Conservation (phyloP, 768 basidiomycete genomes). For the Lactarius evosmus region DNA sequence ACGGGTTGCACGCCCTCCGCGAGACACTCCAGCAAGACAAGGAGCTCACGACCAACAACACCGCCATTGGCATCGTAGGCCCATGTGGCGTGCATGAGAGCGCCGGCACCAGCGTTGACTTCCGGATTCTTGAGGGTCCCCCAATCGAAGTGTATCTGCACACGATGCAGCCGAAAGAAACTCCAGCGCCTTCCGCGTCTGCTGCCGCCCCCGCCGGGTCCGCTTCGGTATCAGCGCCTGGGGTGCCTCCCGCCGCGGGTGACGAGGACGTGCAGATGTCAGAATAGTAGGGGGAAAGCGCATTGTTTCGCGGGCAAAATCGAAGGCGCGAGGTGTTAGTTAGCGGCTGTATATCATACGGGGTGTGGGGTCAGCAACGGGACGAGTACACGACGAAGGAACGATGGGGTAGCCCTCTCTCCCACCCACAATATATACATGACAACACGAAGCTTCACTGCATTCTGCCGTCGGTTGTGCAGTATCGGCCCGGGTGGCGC, state of each 20-base stretch:
- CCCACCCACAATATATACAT: too few species aligned
- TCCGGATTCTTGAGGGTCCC: conserved; percentile 88
- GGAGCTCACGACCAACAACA: conserved; percentile 89
- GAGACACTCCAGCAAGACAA: conserved; percentile 99
- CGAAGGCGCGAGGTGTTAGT: conserved; percentile 4
- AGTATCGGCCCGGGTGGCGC: too few species aligned
- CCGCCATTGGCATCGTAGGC: conserved; percentile 91
- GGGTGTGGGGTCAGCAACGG: too few species aligned
- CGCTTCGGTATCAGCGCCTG: too few species aligned
- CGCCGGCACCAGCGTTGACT: conserved; percentile 48
- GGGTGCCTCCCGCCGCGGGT: conserved; percentile 37
- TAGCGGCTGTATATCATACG: background rate
- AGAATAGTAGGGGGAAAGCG: conserved; percentile 49
- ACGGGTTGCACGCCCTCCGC: conserved; percentile 91
- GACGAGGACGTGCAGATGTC: conserved; percentile 89
- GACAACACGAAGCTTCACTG: too few species aligned
- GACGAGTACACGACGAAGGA: too few species aligned
- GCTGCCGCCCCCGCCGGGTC: conserved; percentile 40
- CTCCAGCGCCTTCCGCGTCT: conserved; percentile 40
- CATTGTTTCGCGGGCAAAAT: conserved; percentile 13
- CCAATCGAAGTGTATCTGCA: conserved; percentile 71
- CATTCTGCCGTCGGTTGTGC: too few species aligned
- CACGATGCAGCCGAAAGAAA: conserved; percentile 73
- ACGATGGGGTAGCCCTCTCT: too few species aligned
- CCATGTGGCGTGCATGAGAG: conserved; percentile 57